A percentile compares a stretch with the other conserved stretches of the same genome.
Evolutionary conservation across 2,329 filamentous ascomycete genomes (phyloP).

Genomic region (Fusarium odoratissimum): DNA sequence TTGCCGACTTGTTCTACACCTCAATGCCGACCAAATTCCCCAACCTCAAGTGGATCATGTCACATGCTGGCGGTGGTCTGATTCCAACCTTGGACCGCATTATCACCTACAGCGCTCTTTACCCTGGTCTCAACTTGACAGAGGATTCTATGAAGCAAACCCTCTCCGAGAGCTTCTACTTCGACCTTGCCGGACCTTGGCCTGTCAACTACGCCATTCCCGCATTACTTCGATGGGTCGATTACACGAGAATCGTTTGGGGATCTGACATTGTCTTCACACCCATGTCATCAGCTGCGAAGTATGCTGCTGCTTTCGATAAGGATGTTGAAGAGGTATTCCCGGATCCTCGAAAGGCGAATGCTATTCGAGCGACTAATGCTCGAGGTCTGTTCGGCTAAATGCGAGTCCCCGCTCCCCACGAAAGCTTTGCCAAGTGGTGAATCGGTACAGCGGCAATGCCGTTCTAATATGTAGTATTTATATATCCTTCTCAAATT

Average conservation of each 20-base stretch:
- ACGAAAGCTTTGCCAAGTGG: neutral
- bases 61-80: constrained; percentile 42
- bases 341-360: neutral
- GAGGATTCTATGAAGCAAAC: constrained; percentile 13
- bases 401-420: neutral
- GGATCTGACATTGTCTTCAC: constrained; percentile 25
- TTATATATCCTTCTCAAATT: neutral
- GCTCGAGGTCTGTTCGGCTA: constrained; percentile 3
- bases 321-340: constrained; percentile 4
- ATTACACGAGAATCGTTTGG: constrained; percentile 14
- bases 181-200: constrained; percentile 17
- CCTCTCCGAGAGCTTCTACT: constrained; percentile 2
- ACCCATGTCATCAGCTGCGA: constrained; percentile 1
- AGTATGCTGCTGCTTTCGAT: constrained; percentile 15
- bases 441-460: neutral
- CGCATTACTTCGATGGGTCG: constrained; percentile 16
- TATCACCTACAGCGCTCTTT: constrained; percentile 12
- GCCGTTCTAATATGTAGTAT: neutral
- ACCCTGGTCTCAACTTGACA: constrained; percentile 9
- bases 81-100: constrained; percentile 41
- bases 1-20: constrained; percentile 36
- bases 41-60: constrained; percentile 42
- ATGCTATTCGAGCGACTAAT: constrained; percentile 10
- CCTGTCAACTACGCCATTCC: constrained; percentile 15
- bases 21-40: constrained; percentile 39